Evolutionary conservation across 192 early-diverging fungal genomes (phyloP), one percentile per base, ranked within the genome.

Genomic region (Diversispora epigaea): DNA sequence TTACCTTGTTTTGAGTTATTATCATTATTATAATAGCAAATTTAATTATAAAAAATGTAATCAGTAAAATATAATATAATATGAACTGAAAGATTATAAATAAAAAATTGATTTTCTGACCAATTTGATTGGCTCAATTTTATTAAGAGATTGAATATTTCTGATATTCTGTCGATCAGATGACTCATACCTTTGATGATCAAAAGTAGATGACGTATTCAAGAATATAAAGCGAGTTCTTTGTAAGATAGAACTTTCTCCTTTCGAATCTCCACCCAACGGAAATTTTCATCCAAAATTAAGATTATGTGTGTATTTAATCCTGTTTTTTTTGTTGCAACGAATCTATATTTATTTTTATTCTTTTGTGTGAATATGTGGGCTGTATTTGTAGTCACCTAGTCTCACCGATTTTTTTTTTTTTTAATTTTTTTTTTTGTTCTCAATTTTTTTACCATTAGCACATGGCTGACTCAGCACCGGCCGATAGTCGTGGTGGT

Each of bases 381-480:
- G 14, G 14, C 14, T 3, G 14, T 49, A 49, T 49, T 11, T 49
- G 14, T 49, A 49, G 7, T 49, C 14, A 11, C 7, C 47, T 7
- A 49, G 47, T 49, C 9, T 49, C 14, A 7, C 0, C 14, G 3
- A 61, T 22, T 46, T 41, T 22, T 5, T 73, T 22, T 47, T 43
- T 61, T 62, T 22, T 3, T 22, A 4, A 45, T 8, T 46, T 21
- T 25, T 6, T 61, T 19, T 40, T 8, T 44, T 7, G 19, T 44
- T 47, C 40, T 39, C 32, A 32, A 25, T 46, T 68, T 45, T 61
- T 19, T 47, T 44, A 21, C 3, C 39, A 21, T 10, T 61, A 88
- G 86, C 84, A 90, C 86, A 91, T 91, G 89, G 89, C 90, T 89
- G 89, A 91, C 86, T 84, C 89, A 87, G 85, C 85, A 82, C 80